These are phyloP conservation scores for Cutaneotrichosporon cavernicola DNA, from an alignment of 1,284 basidiomycete genomes.

Conservation along the genomic window DNA sequence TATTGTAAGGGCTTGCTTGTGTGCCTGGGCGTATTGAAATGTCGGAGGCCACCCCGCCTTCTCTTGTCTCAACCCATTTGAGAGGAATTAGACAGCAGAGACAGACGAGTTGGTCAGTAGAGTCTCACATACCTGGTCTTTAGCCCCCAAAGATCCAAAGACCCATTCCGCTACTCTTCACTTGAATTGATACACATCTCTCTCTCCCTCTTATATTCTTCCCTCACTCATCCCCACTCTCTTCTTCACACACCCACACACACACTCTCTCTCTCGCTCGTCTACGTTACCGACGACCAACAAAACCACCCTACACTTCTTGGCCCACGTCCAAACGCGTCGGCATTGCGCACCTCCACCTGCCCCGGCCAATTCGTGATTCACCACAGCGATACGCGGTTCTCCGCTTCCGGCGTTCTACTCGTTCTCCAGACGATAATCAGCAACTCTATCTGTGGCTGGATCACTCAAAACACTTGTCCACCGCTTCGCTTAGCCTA, in stretches of 20 bases:
- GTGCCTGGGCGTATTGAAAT: too few relatives aligned
- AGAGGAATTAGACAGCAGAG: too few relatives aligned
- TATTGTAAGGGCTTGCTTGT: too few relatives aligned
- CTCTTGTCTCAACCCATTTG: too few relatives aligned
- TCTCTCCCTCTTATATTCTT: background rate
- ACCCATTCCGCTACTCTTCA: background rate
- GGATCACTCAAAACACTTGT: background rate
- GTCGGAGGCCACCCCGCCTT: too few relatives aligned
- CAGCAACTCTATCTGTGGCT: background rate
- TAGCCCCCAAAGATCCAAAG: too few relatives aligned
- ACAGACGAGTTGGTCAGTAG: too few relatives aligned
- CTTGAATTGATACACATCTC: background rate
- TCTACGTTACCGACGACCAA: background rate
- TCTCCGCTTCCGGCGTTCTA: background rate
- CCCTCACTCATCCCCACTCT: background rate
- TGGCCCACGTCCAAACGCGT: background rate
- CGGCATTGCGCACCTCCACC: conserved; percentile 5
- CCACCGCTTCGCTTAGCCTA: background rate
- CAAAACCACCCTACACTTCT: background rate
- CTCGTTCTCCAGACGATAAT: background rate
- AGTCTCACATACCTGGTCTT: too few relatives aligned
- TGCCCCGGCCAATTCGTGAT: background rate
- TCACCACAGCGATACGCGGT: background rate
- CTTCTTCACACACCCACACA: too few relatives aligned
- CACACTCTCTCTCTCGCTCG: background rate